phyloP scores from a whole-genome alignment of 202 grass and related monocot species.

The Musa balbisiana region DNA sequence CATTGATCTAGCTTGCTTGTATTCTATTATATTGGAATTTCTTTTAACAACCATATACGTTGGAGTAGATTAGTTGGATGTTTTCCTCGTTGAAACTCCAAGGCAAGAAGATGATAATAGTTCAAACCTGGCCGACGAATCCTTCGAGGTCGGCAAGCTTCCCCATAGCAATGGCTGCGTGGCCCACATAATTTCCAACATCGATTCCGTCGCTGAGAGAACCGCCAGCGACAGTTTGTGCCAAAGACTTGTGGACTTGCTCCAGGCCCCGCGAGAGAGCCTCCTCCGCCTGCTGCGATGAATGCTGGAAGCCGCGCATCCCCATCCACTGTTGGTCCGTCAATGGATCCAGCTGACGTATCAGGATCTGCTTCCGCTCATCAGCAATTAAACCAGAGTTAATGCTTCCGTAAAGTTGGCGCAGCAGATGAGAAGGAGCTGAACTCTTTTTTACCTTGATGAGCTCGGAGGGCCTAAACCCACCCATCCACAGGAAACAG shows the following conservation, averaged over 20 bases:
- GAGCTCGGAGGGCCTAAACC: constrained; percentile 76
- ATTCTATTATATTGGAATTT: too few species aligned
- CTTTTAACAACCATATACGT: too few species aligned
- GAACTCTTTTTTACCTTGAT: too few species aligned
- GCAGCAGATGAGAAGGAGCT: too few species aligned
- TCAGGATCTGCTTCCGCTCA: constrained; percentile 8
- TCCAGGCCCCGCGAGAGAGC: constrained; percentile 30
- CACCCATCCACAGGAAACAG: neutral
- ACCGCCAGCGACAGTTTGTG: constrained; percentile 50
- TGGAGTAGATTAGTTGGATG: too few species aligned
- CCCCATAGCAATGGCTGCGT: constrained; percentile 55
- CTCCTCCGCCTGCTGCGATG: too few species aligned
- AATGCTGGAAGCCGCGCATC: constrained; percentile 52
- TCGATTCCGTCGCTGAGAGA: too few species aligned
- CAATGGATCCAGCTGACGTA: constrained; percentile 69
- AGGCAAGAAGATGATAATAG: constrained; percentile 9
- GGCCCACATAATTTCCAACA: constrained; percentile 26
- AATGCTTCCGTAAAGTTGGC: too few species aligned
- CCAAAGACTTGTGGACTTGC: constrained; percentile 61
- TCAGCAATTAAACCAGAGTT: too few species aligned
- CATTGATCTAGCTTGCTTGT: too few species aligned
- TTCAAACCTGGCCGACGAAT: constrained; percentile 62
- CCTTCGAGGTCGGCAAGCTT: constrained; percentile 70
- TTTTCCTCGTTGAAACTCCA: constrained; percentile 22
- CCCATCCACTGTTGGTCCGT: constrained; percentile 73